Base-by-base conservation (phyloP, 495 filamentous ascomycete species). In the Daldinia loculata region DNA sequence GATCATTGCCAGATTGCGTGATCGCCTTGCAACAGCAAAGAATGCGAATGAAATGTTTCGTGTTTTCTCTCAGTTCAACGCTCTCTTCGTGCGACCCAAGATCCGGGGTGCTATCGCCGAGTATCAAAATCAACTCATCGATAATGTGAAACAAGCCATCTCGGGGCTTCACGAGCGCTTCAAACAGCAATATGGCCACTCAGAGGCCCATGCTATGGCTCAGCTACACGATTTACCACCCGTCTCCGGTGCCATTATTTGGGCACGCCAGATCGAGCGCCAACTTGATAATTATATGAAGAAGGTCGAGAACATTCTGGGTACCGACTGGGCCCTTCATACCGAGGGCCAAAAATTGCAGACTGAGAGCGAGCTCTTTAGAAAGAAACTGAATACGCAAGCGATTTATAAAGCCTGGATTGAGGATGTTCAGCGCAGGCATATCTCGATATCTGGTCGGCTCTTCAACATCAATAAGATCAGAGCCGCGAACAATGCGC, bases 21-120 rank as follows among this genome's bases (percentile, higher is more conserved):
- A 99, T 80, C 91, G 95, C 45, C 84, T 99, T 57, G 95, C 95
- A 2, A 97, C 92, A 3, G 94, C 95, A 12, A 98, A 94, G 84
- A 94, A 90, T 59, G 95, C 95, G 22, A 98, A 96, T 77, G 95
- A 98, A 77, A 99, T 98, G 95, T 99, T 99, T 78, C 92, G 96
- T 39, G 95, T 99, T 52, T 98, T 98, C 77, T 99, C 95, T 19
- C 98, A 98, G 76, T 99, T 99, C 86, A 99, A 99, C 75, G 96
- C 95, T 29, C 90, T 99, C 55, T 95, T 99, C 75, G 94, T 99
- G 55, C 89, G 95, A 30, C 96, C 96, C 17, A 98, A 98, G 84
- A 98, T 99, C 77, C 89, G 95, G 48, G 94, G 95, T 74, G 95
- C 95, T 56, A 99, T 99, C 75, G 89, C 93, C 27, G 96, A 98